Conservation (phyloP, 805 yeast species). For the Candida railenensis region DNA sequence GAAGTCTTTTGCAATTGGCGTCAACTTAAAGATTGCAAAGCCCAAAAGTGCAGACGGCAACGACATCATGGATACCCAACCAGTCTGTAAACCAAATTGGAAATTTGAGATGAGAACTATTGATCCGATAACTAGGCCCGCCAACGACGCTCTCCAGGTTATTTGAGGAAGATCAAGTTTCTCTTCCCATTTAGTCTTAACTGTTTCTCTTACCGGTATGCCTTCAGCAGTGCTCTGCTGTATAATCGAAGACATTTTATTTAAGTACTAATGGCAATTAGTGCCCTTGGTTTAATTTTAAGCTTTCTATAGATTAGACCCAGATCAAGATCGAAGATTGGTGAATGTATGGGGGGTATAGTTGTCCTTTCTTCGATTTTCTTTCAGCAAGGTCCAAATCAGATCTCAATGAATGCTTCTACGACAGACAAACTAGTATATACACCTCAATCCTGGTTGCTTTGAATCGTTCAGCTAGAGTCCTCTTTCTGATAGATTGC, state of each 20-base stretch:
- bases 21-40: constrained; percentile 72
- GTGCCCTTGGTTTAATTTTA: no score
- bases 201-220: not conserved
- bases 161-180: constrained; percentile 63
- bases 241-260: not conserved
- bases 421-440: no score
- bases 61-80: constrained; percentile 99
- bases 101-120: constrained; percentile 85
- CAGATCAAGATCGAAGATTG: no score
- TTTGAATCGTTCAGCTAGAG: no score
- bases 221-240: not conserved
- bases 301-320: no score
- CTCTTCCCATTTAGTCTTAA: constrained; percentile 29
- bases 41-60: constrained; percentile 90
- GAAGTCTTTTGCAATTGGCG: constrained; percentile 42
- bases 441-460: no score
- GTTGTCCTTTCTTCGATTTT: no score
- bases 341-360: no score
- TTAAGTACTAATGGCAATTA: no score
- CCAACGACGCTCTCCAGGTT: constrained; percentile 69
- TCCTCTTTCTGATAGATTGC: not conserved
- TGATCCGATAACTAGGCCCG: constrained; percentile 84
- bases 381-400: no score
- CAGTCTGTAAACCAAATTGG: constrained; percentile 95
- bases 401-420: no score